Percentiles rank a stretch among this genome's conserved stretches.
Conservation (phyloP, 495 filamentous ascomycete genomes). For the Xylaria scruposa region DNA sequence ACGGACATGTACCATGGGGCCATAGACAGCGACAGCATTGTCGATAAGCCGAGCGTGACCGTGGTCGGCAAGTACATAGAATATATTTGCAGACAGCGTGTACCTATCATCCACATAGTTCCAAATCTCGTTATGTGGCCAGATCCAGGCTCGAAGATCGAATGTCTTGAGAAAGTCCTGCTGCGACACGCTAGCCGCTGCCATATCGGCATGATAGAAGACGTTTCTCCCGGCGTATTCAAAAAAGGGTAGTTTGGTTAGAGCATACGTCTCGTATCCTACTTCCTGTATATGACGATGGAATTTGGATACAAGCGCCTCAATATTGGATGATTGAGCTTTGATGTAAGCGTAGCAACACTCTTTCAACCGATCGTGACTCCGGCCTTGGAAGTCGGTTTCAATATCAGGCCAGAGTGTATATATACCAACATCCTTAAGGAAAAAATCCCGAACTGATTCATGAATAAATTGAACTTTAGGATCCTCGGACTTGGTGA, state of each 20-base stretch:
- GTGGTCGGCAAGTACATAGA: background rate
- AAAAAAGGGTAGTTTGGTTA: no score
- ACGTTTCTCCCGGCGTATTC: conserved; percentile 26
- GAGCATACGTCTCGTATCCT: no score
- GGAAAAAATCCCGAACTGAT: conserved; percentile 53
- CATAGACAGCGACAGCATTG: background rate
- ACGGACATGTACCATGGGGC: background rate
- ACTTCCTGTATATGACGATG: no score
- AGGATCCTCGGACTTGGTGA: conserved; percentile 30
- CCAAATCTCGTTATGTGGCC: no score
- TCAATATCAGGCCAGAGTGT: conserved; percentile 44
- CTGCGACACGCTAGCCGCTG: conserved; percentile 7
- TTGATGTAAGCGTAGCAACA: conserved; percentile 38
- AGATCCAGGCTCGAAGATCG: background rate
- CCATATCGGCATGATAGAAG: conserved; percentile 31
- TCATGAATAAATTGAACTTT: conserved; percentile 59
- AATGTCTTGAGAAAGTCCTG: conserved; percentile 7
- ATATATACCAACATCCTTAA: conserved; percentile 48
- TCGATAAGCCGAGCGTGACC: background rate
- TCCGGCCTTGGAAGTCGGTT: conserved; percentile 32
- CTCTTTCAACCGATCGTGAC: conserved; percentile 46
- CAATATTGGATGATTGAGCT: conserved; percentile 28
- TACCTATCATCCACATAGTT: no score
- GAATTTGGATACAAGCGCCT: background rate
- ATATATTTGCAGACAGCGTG: background rate